These are phyloP conservation scores for Macrolepiota albuminosa DNA, from an alignment of 768 basidiomycete species.

Conservation along the genomic window DNA sequence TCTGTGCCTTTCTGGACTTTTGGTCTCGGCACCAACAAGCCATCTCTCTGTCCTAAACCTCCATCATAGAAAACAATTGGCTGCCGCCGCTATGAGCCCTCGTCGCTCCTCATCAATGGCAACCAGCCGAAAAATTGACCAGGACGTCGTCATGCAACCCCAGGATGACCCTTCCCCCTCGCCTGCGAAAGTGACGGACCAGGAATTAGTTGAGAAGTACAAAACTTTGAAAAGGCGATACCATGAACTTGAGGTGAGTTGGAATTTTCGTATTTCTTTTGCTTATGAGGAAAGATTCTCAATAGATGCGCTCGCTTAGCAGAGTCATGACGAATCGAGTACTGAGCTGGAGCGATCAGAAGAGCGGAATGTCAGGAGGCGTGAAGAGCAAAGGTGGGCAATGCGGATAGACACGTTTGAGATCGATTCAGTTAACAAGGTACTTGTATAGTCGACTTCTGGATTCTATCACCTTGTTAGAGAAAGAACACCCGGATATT, in stretches of 20 bases:
- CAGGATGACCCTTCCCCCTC: slow-evolving; percentile 35
- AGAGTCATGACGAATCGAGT: slow-evolving; percentile 59
- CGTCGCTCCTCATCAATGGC: slow-evolving; percentile 19
- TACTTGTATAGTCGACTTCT: slow-evolving; percentile 40
- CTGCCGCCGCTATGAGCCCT: slow-evolving; percentile 19
- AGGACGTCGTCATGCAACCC: slow-evolving; percentile 49
- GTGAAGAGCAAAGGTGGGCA: slow-evolving; percentile 60
- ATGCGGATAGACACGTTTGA: background rate
- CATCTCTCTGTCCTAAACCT: slow-evolving; percentile 26
- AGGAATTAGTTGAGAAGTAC: slow-evolving; percentile 59
- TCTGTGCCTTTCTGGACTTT: slow-evolving; percentile 29
- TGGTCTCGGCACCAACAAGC: slow-evolving; percentile 25
- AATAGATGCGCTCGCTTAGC: slow-evolving; percentile 20
- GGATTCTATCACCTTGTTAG: slow-evolving; percentile 59
- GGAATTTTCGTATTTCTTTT: slow-evolving; percentile 19
- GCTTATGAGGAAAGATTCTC: slow-evolving; percentile 21
- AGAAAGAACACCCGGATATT: slow-evolving; percentile 33
- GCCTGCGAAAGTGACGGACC: slow-evolving; percentile 31
- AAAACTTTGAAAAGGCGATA: slow-evolving; percentile 59
- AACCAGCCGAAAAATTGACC: slow-evolving; percentile 40
- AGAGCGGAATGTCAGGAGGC: slow-evolving; percentile 58
- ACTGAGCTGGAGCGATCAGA: slow-evolving; percentile 55
- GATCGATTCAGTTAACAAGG: background rate
- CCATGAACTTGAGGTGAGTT: slow-evolving; percentile 63
- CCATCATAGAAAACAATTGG: slow-evolving; percentile 17